Percentiles rank a stretch among this genome's conserved stretches.
Evolutionary conservation across 164 flowering plant genomes (phyloP).

Genomic region (Litsea cubeba): DNA sequence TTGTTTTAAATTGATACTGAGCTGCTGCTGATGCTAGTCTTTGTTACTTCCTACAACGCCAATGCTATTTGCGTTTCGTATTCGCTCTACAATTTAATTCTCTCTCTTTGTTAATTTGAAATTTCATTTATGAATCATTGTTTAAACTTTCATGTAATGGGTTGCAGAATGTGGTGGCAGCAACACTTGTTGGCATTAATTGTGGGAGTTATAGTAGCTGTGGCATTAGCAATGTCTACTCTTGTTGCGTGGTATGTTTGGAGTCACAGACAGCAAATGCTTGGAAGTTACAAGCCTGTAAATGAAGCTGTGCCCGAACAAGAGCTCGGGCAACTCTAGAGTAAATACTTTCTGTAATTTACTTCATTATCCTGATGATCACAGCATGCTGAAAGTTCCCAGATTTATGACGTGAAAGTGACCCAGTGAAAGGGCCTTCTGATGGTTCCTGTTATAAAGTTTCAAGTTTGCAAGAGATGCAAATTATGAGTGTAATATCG

Average conservation of each 20-base stretch:
- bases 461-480: background rate
- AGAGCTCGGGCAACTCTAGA: constrained; percentile 11
- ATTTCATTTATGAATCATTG: background rate
- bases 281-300: constrained; percentile 15
- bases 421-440: background rate
- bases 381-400: background rate
- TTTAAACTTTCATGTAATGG: background rate
- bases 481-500: background rate
- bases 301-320: constrained; percentile 9
- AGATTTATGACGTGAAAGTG: background rate
- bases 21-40: no score
- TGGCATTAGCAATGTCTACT: constrained; percentile 4
- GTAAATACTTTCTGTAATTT: background rate
- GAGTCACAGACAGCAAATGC: constrained; percentile 11
- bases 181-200: constrained; percentile 4
- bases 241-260: constrained; percentile 10
- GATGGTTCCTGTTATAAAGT: background rate
- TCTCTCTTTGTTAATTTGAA: no score
- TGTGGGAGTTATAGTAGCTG: constrained; percentile 1
- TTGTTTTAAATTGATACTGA: no score
- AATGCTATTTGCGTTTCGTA: no score
- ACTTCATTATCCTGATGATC: background rate
- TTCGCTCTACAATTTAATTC: no score
- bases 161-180: constrained; percentile 16
- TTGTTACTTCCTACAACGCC: no score